Base-by-base conservation (phyloP, 208 protist species). In the Borovskyia barvae region DNA sequence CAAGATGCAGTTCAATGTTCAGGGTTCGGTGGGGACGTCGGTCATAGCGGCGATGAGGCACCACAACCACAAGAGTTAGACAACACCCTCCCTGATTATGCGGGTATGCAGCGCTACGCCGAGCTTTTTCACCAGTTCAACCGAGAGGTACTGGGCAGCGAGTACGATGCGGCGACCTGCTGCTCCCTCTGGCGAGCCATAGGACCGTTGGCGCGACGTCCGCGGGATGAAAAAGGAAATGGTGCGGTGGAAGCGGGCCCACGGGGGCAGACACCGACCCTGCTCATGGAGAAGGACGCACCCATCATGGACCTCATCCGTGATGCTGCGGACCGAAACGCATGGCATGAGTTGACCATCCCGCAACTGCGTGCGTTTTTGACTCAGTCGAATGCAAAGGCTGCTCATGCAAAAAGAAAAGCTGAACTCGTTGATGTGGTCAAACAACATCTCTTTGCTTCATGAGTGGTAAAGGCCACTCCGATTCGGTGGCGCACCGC, bases 61-160 rank as follows among this genome's bases (percentile, higher is more conserved):
- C 17, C 22, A 19, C 32, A 24, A 20, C 20, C 51, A 40, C 17
- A 28, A 32, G 15, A 15, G 24, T 5, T 45, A 35, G 83, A 91
- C 58, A 57, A 49, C n/a, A 77, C 75, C 39, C 68, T 82, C 24
- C 80, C 77, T 12, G 81, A 89, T 50, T 37, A 62, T 24, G 76
- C 60, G 42, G 72, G 72, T 6, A 85, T 90, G 74, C 9, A 9
- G 22, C 46, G 50, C 11, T 75, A 79, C 59, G 64, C 51, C 11
- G 19, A 19, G 1, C 49, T 80, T 30, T 89, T 87, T 37, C 48
- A 75, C 26, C 47, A 66, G 39, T 90, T 93, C 60, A 75, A 80
- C 39, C 57, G 30, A 0, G 51, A 30, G n/a, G 77, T 88, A 17
- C 63, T 93, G 12, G 60, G 72, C 8, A 47, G 41, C 19, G 43